Evolutionary conservation across 2,329 filamentous ascomycete species (phyloP), one percentile per base, ranked within the genome.

Genomic region (Ceratocystis cubensis): DNA sequence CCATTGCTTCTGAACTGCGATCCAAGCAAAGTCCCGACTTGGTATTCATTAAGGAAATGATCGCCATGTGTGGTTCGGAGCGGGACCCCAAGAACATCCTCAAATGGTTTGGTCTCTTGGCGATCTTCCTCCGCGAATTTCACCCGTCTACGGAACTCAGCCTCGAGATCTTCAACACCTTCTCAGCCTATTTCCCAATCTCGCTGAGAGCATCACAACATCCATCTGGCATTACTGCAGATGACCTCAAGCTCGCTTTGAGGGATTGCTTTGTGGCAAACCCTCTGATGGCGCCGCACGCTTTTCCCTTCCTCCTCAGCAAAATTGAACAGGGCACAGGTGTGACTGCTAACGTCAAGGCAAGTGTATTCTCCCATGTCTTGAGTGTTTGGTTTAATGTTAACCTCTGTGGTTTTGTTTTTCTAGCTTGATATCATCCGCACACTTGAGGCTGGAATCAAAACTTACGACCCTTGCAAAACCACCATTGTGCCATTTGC

Each of bases 121-220:
- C 74, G 64, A 71, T 72, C 2, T 78, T 84, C 37, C 72, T 83
- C 7, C 72, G 75, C 1, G 75, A 76, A 15, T 83, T 80, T 64
- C 74, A 75, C 0, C 75, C 78, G 0, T 77, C 80, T 0, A 69
- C 76, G 3, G 78, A 80, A 7, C 74, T 82, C 1, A 74, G 78
- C 7, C 77, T 78, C 41, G 78, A 80, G 66, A 75, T 82, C 1
- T 85, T 84, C 72, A 78, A 78, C 65, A 74, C 78, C 0, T 84
- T 83, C 72, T 84, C 83, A 15, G 80, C 80, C 37, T 85, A 85
- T 71, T 85, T 84, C 69, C 83, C 83, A 17, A 85, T 85, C 66
- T 83, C 82, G 0, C 73, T 85, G 56, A 77, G 82, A 33, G 77
- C 78, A 65, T 79, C 82, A 0, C 78, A 80, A 28, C 79, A 79